phyloP scores from a whole-genome alignment of 768 basidiomycete species.

The Rossbeevera mucosa region DNA sequence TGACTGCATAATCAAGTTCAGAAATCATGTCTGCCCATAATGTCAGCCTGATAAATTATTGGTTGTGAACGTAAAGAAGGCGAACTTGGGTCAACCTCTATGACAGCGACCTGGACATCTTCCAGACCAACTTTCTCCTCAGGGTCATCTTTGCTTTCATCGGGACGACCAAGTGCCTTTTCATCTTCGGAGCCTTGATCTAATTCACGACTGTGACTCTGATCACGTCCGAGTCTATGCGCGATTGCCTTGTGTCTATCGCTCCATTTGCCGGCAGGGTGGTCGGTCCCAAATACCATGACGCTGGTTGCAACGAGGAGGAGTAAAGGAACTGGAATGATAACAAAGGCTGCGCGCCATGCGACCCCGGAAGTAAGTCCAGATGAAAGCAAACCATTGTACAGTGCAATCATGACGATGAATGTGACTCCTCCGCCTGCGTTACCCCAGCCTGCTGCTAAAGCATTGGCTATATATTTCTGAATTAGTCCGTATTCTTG shows the following conservation, averaged over 20 bases:
- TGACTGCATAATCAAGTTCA: constrained; percentile 42
- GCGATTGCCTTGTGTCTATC: constrained; percentile 40
- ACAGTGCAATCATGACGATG: constrained; percentile 53
- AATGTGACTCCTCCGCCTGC: constrained; percentile 47
- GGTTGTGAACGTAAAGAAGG: not conserved
- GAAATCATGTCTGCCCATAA: constrained; percentile 22
- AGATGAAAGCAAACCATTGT: constrained; percentile 33
- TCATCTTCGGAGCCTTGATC: constrained; percentile 10
- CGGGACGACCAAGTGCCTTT: constrained; percentile 8
- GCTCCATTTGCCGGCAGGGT: constrained; percentile 51
- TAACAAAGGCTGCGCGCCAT: constrained; percentile 53
- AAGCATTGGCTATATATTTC: constrained; percentile 40
- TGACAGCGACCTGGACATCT: constrained; percentile 16
- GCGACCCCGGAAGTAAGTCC: constrained; percentile 40
- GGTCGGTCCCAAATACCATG: constrained; percentile 48
- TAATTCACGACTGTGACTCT: not conserved
- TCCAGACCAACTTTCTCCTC: constrained; percentile 26
- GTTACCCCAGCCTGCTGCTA: constrained; percentile 56
- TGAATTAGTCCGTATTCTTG: constrained; percentile 20
- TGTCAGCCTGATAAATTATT: not conserved
- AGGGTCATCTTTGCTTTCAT: constrained; percentile 21
- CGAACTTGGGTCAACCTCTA: not conserved
- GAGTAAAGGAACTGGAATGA: constrained; percentile 53
- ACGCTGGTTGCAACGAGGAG: constrained; percentile 38
- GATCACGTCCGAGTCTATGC: not conserved